Base-by-base conservation (phyloP, 345 rosid species). In the Eucalyptus viminalis region DNA sequence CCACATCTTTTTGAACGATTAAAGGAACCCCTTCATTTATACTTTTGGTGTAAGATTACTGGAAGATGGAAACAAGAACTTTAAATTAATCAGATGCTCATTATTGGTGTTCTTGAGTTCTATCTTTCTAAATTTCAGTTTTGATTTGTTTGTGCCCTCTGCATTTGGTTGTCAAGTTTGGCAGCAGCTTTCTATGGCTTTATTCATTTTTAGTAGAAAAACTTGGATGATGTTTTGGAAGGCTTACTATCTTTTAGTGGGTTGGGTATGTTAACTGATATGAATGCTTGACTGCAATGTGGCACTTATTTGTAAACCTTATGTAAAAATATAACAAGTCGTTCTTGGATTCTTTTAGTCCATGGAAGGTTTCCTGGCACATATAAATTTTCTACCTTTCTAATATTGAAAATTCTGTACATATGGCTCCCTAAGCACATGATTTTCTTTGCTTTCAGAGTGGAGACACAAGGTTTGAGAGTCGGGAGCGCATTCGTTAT, bases 381-480 rank as follows among this genome's bases (percentile, higher is more conserved):
- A 76, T 76, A 40, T 40, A 76, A 76, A 76, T 76, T 76, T 76
- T 76, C 47, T 21, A 40, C 16, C 85, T 76, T 24, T 76, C 47
- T 76, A 76, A 76, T 40, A 76, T 76, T 76, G 85, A 76, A 40
- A 21, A 40, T 76, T 76, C 15, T 76, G 47, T 21, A 22, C 47
- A 37, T 40, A 40, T 1, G 15, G 47, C 45, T 76, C 85, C 13
- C 85, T 76, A 44, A 76, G 27, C 47, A 40, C 29, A 4, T 76
- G 29, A 40, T 76, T 76, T 76, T 76, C 29, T 21, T 76, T 76
- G 85, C 85, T 91, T 93, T 37, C 88, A 96, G 99, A 91, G 93
- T 91, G 97, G 97, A 81, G 98, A 95, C 90, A 89, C 92, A 0
- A 92, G 95, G 86, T 94, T 21, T 90, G 97, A 96, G 60, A 96